Evolutionary conservation across 2,329 filamentous ascomycete species (phyloP), one percentile per base, ranked within the genome.

Genomic region (Venturia pyrina): DNA sequence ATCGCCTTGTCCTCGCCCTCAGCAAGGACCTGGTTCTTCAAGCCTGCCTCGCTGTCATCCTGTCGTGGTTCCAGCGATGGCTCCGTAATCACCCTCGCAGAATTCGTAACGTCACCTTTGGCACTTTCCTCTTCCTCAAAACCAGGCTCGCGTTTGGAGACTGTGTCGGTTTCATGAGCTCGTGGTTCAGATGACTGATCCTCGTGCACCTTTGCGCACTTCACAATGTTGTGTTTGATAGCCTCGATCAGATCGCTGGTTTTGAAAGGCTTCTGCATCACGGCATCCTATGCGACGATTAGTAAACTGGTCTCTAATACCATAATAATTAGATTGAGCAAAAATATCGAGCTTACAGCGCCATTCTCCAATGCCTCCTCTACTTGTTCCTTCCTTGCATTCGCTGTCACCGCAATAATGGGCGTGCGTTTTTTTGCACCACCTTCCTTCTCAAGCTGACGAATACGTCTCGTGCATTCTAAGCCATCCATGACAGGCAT

Each of bases 401-500:
- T 66, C 19, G 65, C 65, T 19, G 41, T 66, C 11, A 66, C 48
- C 8, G 65, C 65, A 40, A 66, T 53, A n/a, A 66, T 59, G 5
- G 65, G 65, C 21, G 56, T 59, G 19, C 53, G 62, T 19, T 34
- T 37, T 2, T 1, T 13, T 5, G 56, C 32, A 13, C 24, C 41
- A 11, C 43, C 43, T 5, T 37, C 6, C 11, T 4, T 17, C 37
- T 66, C 24, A 13, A 66, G 24, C 34, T 53, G 24, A 17, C 65
- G 40, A n/a, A 66, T 64, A 19, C 24, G 6, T 19, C 53, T 32
- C 32, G 48, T 59, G 24, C 41, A 50, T 13, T n/a, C 48, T 6
- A 66, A 34, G 19, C 65, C 65, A 46, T 65, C 62, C 64, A 66
- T 63, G 2, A 66, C 43, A 34, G 65, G 65, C 65, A 66, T 66